Percentiles rank a stretch among this genome's conserved stretches.
Evolutionary conservation across 495 filamentous ascomycete species (phyloP).

Genomic region (Filosporella fistucella): DNA sequence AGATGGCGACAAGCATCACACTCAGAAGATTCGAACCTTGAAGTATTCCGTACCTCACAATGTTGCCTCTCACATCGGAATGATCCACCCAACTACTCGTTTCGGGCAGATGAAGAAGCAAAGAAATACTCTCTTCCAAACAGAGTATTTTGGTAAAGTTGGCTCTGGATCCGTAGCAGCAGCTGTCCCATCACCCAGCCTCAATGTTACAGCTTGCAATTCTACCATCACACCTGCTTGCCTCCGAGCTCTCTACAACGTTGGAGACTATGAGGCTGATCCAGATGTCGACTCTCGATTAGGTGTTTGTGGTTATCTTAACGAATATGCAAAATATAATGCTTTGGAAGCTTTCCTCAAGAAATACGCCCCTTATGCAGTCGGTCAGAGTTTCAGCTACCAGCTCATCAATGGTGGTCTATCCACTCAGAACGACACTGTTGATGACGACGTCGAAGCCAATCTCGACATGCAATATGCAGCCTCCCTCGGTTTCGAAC

Average conservation of each 20-base stretch:
- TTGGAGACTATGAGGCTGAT: conserved; percentile 42
- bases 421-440: conserved; percentile 38
- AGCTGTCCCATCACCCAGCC: conserved; percentile 12
- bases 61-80: conserved; percentile 44
- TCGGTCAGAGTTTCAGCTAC: conserved; percentile 48
- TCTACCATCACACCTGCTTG: conserved; percentile 52
- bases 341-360: conserved; percentile 46
- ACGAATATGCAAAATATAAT: conserved; percentile 37
- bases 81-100: conserved; percentile 55
- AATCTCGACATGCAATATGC: conserved; percentile 71
- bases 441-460: conserved; percentile 60
- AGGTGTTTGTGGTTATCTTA: conserved; percentile 53
- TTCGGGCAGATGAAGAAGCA: conserved; percentile 42
- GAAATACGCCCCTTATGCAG: conserved; percentile 25
- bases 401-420: conserved; percentile 49
- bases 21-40: conserved; percentile 48
- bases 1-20: conserved; percentile 29
- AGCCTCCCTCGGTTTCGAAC: conserved; percentile 50
- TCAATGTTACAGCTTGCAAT: conserved; percentile 40
- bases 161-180: conserved; percentile 65
- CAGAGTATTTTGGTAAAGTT: conserved; percentile 56
- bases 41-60: conserved; percentile 59
- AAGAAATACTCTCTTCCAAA: conserved; percentile 53
- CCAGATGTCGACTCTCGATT: conserved; percentile 41
- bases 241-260: conserved; percentile 56